Evolutionary conservation across 805 yeast species (phyloP).

Genomic region (Schizosaccharomyces cryophilus): DNA sequence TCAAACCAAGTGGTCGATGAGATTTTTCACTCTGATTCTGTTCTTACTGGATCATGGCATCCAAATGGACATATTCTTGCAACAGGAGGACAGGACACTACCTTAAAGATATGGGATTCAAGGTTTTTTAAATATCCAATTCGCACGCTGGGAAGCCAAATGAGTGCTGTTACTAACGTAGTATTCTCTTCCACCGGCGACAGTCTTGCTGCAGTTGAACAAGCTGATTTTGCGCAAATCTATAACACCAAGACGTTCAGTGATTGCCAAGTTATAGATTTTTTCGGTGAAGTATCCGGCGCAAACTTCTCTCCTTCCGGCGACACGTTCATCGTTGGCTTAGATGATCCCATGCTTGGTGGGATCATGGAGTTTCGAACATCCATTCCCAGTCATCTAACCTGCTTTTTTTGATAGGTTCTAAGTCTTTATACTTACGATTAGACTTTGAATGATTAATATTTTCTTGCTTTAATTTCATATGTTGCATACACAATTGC

Average conservation of each 20-base stretch:
- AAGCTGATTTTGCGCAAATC: slow-evolving; percentile 32
- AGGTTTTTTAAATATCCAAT: slow-evolving; percentile 13
- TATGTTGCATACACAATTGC: too few species aligned
- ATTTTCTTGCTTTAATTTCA: too few species aligned
- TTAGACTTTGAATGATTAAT: too few species aligned
- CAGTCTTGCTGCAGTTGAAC: slow-evolving; percentile 30
- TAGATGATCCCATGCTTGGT: slow-evolving; percentile 31
- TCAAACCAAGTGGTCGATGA: neutral
- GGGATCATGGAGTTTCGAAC: slow-evolving; percentile 27
- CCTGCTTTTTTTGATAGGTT: neutral
- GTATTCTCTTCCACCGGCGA: slow-evolving; percentile 24
- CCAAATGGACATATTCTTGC: slow-evolving; percentile 20
- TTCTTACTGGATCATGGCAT: slow-evolving; percentile 39
- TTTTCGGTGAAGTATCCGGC: slow-evolving; percentile 37
- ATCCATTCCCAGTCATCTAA: neutral
- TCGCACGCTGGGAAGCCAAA: slow-evolving; percentile 15
- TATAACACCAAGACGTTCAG: slow-evolving; percentile 13
- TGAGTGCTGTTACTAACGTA: slow-evolving; percentile 30
- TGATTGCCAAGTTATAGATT: slow-evolving; percentile 24
- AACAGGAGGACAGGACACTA: slow-evolving; percentile 38
- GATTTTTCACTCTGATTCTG: slow-evolving; percentile 24
- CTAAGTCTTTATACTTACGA: neutral
- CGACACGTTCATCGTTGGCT: slow-evolving; percentile 24
- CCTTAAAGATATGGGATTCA: slow-evolving; percentile 19
- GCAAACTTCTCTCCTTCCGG: slow-evolving; percentile 17